These are phyloP conservation scores for Letharia lupina DNA, from an alignment of 495 filamentous ascomycete genomes.

Conservation along the genomic window DNA sequence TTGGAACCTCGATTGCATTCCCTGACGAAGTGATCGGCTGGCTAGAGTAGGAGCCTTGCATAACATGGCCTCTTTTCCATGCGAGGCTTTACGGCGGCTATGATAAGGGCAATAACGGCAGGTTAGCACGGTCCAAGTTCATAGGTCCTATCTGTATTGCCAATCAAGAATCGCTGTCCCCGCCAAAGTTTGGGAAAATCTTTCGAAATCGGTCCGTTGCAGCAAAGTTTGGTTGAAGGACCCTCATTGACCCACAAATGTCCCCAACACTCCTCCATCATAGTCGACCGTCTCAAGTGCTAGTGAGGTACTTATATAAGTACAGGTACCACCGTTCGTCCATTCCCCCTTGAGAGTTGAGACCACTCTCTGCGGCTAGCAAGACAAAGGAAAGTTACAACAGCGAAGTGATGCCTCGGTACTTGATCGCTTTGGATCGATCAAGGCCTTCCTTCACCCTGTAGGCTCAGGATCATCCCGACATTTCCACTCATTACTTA, in stretches of 20 bases:
- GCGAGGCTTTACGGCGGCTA: not conserved
- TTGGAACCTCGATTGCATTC: no score
- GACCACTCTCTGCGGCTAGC: not conserved
- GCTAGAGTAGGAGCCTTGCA: not conserved
- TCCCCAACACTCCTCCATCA: constrained; percentile 7
- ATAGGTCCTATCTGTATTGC: not conserved
- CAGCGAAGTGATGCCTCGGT: not conserved
- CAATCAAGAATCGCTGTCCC: not conserved
- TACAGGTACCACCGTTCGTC: not conserved
- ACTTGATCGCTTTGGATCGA: not conserved
- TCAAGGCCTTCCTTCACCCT: not conserved
- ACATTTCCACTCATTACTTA: not conserved
- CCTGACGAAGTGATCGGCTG: not conserved
- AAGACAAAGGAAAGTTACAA: not conserved
- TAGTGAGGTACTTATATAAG: not conserved
- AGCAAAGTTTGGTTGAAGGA: constrained; percentile 1
- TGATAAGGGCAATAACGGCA: not conserved
- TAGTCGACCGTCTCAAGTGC: constrained; percentile 11
- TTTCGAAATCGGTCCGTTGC: constrained; percentile 5
- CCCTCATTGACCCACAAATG: constrained; percentile 13
- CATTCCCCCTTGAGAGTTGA: not conserved
- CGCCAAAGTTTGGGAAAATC: not conserved
- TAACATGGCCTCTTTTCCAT: not conserved
- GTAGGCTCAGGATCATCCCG: not conserved
- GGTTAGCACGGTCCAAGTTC: no score